Conservation (phyloP, 208 protist species). For the Spongospora subterranea region DNA sequence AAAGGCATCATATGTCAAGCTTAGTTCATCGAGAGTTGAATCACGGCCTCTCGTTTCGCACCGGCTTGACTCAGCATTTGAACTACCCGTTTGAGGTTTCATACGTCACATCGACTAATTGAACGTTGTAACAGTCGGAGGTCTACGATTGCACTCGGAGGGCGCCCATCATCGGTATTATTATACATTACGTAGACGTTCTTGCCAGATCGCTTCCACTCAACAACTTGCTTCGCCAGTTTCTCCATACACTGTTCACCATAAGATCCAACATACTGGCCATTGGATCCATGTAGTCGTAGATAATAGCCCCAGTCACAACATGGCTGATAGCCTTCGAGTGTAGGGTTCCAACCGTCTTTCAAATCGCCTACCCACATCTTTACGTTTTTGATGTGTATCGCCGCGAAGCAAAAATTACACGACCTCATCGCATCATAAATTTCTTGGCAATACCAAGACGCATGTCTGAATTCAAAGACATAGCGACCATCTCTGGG, state of each 20-base stretch:
- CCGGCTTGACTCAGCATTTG: neutral
- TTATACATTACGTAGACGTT: constrained; percentile 44
- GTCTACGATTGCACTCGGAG: constrained; percentile 23
- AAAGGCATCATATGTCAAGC: neutral
- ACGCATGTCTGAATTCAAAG: constrained; percentile 40
- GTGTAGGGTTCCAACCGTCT: constrained; percentile 1
- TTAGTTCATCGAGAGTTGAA: neutral
- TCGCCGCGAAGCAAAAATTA: neutral
- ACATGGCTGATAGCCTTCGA: neutral
- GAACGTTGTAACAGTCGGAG: too few relatives aligned
- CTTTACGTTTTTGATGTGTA: neutral
- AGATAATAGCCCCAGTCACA: constrained; percentile 32
- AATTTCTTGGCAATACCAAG: constrained; percentile 7
- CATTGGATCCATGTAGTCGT: neutral
- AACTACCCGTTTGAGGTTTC: neutral
- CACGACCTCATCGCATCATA: neutral
- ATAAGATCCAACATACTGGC: constrained; percentile 39
- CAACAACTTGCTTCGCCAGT: neutral
- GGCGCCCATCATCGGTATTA: constrained; percentile 35
- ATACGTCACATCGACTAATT: too few relatives aligned
- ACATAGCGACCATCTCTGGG: neutral
- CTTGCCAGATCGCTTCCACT: neutral
- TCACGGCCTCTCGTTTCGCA: neutral
- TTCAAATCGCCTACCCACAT: neutral
- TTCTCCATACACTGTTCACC: neutral